Evolutionary conservation across 805 yeast species (phyloP), one percentile per base, ranked within the genome.

Genomic region (Candida maesae): DNA sequence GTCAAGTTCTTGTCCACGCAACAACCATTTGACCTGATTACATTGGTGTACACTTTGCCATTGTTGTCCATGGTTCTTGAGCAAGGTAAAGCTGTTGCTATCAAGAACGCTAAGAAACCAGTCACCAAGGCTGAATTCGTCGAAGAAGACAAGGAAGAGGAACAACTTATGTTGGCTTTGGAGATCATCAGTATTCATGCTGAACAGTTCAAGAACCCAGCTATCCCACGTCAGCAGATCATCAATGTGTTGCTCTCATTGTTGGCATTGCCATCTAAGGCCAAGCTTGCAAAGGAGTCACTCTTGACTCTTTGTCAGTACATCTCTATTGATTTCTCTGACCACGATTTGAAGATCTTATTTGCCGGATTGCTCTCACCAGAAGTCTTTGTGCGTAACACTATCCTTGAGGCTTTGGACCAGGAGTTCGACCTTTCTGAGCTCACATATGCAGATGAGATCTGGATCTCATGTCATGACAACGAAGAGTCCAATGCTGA

Each of bases 61-160:
- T 64, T 91, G 47, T 61, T 91, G 35, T 75, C 78, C 13, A 74
- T 74, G 41, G 84, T 86, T 7, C 65, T 89, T 49, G 78, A 78
- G 40, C 74, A 71, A 34, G 93, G 95, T 44, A 81, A 78, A 42
- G 63, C 56, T 1, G 75, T 71, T 31, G 75, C 84, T 1, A 53
- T 75, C 39, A 73, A 67, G 47, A 76, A 74, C 52, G 67, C 80
- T 3, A 70, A 68, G 33, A 80, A 78, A 53, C 71, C 67, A 2
- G 60, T 65, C 9, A 66, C 72, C 1, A 81, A 79, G 23, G 67
- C 81, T 3, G 95, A 86, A 52, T 84, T 81, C 58, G 74, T 74
- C 23, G 91, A 87, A 41, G 95, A 86, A 59, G 87, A 81, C 51
- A 80, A 80, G n/a, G 89, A 84, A 56, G 96, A 90, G 60, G 97